These are phyloP conservation scores for Fulvia fulva DNA, from an alignment of 2,329 filamentous ascomycete species.

Conservation along the genomic window DNA sequence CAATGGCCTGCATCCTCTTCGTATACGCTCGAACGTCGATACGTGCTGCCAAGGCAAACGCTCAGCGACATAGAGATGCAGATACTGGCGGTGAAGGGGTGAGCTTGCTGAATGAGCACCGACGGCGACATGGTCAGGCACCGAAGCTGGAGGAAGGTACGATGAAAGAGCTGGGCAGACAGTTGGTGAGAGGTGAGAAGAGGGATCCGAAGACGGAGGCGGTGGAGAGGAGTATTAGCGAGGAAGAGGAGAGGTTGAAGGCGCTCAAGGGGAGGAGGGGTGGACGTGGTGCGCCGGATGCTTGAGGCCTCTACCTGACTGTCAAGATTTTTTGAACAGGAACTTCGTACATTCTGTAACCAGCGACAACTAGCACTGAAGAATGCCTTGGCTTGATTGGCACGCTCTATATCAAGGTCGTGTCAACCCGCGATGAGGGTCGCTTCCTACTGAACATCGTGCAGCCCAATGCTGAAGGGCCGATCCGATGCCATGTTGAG, in stretches of 20 bases:
- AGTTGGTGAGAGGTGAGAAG: slow-evolving; percentile 28
- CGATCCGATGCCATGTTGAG: too few species aligned
- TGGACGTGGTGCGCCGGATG: neutral
- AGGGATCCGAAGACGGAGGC: slow-evolving; percentile 16
- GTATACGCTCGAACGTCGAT: slow-evolving; percentile 63
- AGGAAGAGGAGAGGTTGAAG: slow-evolving; percentile 18
- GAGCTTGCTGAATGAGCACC: slow-evolving; percentile 50
- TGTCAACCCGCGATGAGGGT: too few species aligned
- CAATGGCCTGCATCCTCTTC: slow-evolving; percentile 58
- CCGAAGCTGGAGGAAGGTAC: slow-evolving; percentile 44
- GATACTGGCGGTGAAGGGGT: slow-evolving; percentile 52
- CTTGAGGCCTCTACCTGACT: too few species aligned
- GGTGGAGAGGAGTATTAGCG: slow-evolving; percentile 13
- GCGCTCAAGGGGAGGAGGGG: slow-evolving; percentile 35
- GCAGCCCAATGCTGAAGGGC: too few species aligned
- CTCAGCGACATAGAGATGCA: slow-evolving; percentile 55
- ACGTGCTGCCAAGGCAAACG: slow-evolving; percentile 62
- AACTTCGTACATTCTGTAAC: neutral
- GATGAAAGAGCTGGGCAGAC: slow-evolving; percentile 31
- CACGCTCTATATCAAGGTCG: too few species aligned
- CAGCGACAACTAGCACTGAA: neutral
- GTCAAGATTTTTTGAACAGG: too few species aligned
- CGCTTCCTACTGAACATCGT: too few species aligned
- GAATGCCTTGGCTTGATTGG: too few species aligned
- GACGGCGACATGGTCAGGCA: slow-evolving; percentile 50